phyloP scores from a whole-genome alignment of 345 rosid genomes.

The Eucalyptus sp. region DNA sequence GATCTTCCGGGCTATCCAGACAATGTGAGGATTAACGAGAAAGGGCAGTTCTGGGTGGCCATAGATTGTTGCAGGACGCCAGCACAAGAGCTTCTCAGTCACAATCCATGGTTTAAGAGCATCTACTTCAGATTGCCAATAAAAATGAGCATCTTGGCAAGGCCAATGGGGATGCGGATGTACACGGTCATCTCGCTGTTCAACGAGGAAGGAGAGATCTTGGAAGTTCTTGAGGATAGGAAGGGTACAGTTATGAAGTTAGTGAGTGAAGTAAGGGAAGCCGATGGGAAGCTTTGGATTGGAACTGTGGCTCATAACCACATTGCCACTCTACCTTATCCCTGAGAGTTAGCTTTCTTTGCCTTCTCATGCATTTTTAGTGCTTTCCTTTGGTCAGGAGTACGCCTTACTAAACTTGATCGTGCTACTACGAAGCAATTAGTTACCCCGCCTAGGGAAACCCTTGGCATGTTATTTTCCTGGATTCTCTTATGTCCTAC shows the following conservation, averaged over 20 bases:
- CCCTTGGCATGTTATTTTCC: background rate
- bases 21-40: constrained; percentile 70
- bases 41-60: constrained; percentile 92
- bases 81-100: constrained; percentile 61
- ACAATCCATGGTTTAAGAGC: constrained; percentile 74
- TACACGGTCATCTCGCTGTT: constrained; percentile 65
- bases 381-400: background rate
- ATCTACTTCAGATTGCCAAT: constrained; percentile 71
- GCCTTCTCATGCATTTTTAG: background rate
- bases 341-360: background rate
- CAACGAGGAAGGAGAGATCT: constrained; percentile 44
- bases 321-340: constrained; percentile 70
- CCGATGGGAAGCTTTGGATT: constrained; percentile 84
- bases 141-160: constrained; percentile 50
- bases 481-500: background rate
- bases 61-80: constrained; percentile 88
- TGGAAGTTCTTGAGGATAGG: constrained; percentile 83
- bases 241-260: constrained; percentile 83
- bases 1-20: constrained; percentile 95
- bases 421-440: background rate
- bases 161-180: constrained; percentile 93
- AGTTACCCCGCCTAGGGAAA: background rate
- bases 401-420: background rate
- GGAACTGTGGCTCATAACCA: constrained; percentile 98
- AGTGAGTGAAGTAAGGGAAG: constrained; percentile 89